Evolutionary conservation across 805 yeast genomes (phyloP).

Genomic region (Brettanomyces nanus): DNA sequence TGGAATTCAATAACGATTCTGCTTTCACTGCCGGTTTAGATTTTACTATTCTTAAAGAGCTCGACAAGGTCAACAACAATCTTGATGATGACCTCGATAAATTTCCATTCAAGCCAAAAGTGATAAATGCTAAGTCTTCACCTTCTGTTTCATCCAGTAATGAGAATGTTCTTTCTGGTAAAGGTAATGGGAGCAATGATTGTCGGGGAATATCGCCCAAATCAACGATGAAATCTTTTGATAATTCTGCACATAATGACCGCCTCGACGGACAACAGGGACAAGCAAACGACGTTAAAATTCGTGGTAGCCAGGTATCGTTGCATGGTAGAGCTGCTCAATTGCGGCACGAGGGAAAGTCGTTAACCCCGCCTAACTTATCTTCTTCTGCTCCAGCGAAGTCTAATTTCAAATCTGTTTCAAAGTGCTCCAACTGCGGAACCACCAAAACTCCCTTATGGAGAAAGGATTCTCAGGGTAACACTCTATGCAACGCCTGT

Average conservation of each 20-base stretch:
- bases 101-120: conserved; percentile 9
- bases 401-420: conserved; percentile 10
- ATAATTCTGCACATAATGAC: background rate
- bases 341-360: background rate
- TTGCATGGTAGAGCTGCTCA: conserved; percentile 6
- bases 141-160: conserved; percentile 19
- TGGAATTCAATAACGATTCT: conserved; percentile 20
- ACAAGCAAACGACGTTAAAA: background rate
- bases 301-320: too few species aligned
- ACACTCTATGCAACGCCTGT: conserved; percentile 58
- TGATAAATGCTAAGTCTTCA: conserved; percentile 13
- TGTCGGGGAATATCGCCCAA: background rate
- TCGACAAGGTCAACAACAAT: conserved; percentile 4
- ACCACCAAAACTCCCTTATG: conserved; percentile 55
- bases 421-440: conserved; percentile 50
- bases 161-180: conserved; percentile 11
- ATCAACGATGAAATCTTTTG: background rate
- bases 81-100: background rate
- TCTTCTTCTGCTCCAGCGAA: conserved; percentile 15
- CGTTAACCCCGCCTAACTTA: background rate
- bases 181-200: background rate
- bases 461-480: conserved; percentile 52
- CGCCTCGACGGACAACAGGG: too few species aligned
- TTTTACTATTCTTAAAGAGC: conserved; percentile 15
- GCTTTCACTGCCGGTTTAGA: conserved; percentile 15